Conservation (phyloP, 2,329 filamentous ascomycete genomes). For the Ceratocystis cacaofunesta region DNA sequence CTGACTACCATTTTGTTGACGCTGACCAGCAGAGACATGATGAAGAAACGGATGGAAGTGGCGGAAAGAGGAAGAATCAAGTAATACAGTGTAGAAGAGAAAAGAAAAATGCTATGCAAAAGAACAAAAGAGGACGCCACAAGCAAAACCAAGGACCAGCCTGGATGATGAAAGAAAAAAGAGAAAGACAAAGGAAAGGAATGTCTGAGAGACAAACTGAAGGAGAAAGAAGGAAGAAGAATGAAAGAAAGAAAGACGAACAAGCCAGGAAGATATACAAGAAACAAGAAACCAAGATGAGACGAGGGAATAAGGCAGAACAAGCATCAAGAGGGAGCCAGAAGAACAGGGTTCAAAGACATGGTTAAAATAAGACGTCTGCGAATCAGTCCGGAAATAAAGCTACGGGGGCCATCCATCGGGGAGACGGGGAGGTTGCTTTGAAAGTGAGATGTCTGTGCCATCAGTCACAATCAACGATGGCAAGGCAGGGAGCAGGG, state of each 20-base stretch:
- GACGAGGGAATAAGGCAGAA: not conserved
- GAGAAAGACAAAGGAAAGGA: not conserved
- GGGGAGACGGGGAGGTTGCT: not conserved
- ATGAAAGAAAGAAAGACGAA: not conserved
- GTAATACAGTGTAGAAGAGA: not conserved
- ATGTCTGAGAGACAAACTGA: not conserved
- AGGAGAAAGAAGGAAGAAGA: not conserved
- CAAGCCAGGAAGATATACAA: not conserved
- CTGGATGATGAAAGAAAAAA: not conserved
- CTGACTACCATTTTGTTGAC: not conserved
- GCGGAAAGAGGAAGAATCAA: not conserved
- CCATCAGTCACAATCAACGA: not conserved
- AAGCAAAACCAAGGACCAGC: not conserved
- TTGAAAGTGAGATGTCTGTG: not conserved
- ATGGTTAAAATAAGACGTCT: not conserved
- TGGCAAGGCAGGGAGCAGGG: not conserved
- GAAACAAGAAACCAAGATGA: not conserved
- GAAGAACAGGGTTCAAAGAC: not conserved
- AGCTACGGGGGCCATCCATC: not conserved
- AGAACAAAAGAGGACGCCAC: not conserved
- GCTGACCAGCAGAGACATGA: constrained; percentile 8
- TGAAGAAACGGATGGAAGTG: not conserved
- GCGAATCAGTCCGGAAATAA: not conserved
- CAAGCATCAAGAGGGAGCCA: not conserved
- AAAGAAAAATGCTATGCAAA: not conserved